Conservation (phyloP, 352 stramenopile species). For the Pythium folliculosum region DNA sequence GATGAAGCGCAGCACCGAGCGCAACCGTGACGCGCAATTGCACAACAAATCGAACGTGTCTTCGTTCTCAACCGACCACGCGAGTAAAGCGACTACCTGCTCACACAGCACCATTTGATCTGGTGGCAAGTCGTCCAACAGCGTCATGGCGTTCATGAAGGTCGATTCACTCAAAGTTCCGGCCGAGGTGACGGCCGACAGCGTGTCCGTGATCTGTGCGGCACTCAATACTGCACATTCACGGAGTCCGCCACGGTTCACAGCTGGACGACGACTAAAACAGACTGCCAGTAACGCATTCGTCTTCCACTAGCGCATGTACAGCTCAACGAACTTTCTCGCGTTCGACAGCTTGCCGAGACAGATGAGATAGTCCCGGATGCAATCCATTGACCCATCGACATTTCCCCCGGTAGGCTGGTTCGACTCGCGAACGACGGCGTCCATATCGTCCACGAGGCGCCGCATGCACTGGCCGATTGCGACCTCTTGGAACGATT, state of each 20-base stretch:
- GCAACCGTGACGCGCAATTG: constrained; percentile 12
- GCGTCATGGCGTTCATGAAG: constrained; percentile 26
- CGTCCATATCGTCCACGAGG: constrained; percentile 31
- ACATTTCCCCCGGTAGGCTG: constrained; percentile 10
- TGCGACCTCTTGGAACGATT: constrained; percentile 43
- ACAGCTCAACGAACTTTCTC: constrained; percentile 58
- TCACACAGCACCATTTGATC: constrained; percentile 17
- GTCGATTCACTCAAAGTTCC: constrained; percentile 21
- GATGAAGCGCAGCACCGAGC: constrained; percentile 15
- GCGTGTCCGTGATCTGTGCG: constrained; percentile 29
- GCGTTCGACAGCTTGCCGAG: constrained; percentile 39
- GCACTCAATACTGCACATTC: constrained; percentile 34
- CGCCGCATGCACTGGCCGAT: constrained; percentile 59
- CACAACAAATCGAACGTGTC: constrained; percentile 30
- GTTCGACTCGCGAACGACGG: constrained; percentile 20
- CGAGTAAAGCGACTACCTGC: constrained; percentile 17
- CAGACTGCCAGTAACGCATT: constrained; percentile 42
- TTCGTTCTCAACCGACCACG: constrained; percentile 25
- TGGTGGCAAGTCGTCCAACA: constrained; percentile 21
- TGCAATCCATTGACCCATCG: constrained; percentile 2
- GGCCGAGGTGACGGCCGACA: constrained; percentile 3
- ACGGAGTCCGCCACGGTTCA: constrained; percentile 44
- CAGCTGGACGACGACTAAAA: constrained; percentile 41
- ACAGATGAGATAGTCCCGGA: constrained; percentile 35
- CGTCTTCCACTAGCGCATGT: constrained; percentile 49